A percentile compares a stretch with the other conserved stretches of the same genome.
phyloP scores from a whole-genome alignment of 2,329 filamentous ascomycete species.

The Capronia coronata region DNA sequence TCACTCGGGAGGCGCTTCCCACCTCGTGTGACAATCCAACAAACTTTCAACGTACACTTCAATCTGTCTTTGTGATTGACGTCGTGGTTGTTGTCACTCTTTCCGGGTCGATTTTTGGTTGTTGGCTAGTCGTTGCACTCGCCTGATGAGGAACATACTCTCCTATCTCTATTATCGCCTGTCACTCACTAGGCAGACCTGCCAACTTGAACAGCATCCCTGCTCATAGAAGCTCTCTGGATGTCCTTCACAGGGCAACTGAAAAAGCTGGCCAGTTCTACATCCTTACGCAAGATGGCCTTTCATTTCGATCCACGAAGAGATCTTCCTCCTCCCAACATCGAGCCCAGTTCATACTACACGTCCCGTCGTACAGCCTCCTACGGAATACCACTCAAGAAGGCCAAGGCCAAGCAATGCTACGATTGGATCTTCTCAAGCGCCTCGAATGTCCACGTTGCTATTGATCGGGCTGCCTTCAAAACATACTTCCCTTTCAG shows the following conservation, averaged over 20 bases:
- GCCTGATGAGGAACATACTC: not conserved
- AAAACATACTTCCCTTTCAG: conserved; percentile 30
- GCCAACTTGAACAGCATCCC: not conserved
- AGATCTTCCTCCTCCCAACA: conserved; percentile 16
- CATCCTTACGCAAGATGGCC: conserved; percentile 5
- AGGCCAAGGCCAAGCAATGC: conserved; percentile 23
- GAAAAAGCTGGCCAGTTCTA: not conserved
- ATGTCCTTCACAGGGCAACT: not conserved
- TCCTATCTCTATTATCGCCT: not conserved
- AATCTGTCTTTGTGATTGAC: not conserved
- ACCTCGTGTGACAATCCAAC: no score
- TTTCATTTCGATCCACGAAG: conserved; percentile 16
- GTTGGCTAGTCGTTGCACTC: not conserved
- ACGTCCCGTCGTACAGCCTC: conserved; percentile 6
- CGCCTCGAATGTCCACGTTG: conserved; percentile 32
- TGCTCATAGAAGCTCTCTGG: not conserved
- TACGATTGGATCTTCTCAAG: conserved; percentile 30
- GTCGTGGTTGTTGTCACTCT: not conserved
- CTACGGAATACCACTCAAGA: conserved; percentile 12
- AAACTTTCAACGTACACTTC: no score
- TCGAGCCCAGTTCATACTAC: conserved; percentile 21
- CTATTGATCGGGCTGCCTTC: conserved; percentile 32
- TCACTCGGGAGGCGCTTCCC: no score
- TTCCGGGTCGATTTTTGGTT: not conserved
- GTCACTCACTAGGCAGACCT: not conserved